Percentiles rank a stretch among this genome's conserved stretches.
Conservation (phyloP, 805 yeast genomes). For the Blastobotrys muscicola region DNA sequence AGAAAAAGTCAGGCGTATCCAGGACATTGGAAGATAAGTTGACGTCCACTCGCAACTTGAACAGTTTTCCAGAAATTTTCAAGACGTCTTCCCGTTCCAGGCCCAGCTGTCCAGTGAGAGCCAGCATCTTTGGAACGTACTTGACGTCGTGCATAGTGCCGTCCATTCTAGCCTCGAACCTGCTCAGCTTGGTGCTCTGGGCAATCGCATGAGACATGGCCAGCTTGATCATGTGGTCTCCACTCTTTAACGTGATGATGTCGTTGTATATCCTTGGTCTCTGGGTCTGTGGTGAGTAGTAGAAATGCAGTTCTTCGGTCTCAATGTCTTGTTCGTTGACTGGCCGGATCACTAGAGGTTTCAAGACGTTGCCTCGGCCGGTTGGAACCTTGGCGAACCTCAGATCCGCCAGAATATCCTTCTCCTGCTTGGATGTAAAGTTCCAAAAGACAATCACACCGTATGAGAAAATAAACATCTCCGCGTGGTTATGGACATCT, state of each 20-base stretch:
- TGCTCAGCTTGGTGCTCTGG: constrained; percentile 83
- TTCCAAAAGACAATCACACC: constrained; percentile 99
- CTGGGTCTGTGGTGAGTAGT: constrained; percentile 41
- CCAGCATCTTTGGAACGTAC: constrained; percentile 81
- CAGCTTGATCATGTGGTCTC: constrained; percentile 85
- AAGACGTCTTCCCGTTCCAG: constrained; percentile 74
- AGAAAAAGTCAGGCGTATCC: constrained; percentile 93
- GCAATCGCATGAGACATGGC: constrained; percentile 96
- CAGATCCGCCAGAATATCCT: constrained; percentile 85
- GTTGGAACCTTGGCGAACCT: constrained; percentile 44
- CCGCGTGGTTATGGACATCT: constrained; percentile 37
- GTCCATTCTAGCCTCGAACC: constrained; percentile 88
- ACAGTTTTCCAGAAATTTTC: constrained; percentile 82
- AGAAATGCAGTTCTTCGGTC: constrained; percentile 77
- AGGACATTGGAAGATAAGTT: constrained; percentile 81
- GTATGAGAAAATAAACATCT: constrained; percentile 78
- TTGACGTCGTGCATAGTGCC: constrained; percentile 74
- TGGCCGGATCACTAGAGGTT: constrained; percentile 55
- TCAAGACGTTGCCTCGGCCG: constrained; percentile 1
- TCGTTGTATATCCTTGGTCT: constrained; percentile 65
- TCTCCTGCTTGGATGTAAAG: constrained; percentile 84
- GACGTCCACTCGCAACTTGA: constrained; percentile 87
- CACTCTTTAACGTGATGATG: constrained; percentile 81
- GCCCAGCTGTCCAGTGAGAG: constrained; percentile 82
- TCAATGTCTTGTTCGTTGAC: constrained; percentile 80